A percentile compares a stretch with the other conserved stretches of the same genome.
Conservation (phyloP, 2,329 filamentous ascomycete species). For the Trichoderma simmonsii region DNA sequence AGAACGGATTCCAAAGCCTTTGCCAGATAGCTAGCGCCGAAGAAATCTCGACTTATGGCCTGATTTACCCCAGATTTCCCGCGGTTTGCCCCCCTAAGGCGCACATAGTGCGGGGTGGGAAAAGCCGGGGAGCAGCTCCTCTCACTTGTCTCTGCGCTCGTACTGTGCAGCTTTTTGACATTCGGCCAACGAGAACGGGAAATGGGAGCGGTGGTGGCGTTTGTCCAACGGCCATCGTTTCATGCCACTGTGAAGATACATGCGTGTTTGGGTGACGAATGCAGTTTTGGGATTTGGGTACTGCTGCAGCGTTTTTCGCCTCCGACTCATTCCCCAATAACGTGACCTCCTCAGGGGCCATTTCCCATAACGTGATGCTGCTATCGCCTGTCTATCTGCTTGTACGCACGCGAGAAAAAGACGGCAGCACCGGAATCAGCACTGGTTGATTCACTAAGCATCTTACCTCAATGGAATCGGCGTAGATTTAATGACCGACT, state of each 20-base stretch:
- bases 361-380: neutral
- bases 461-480: neutral
- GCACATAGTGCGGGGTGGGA: conserved; percentile 11
- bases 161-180: neutral
- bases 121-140: conserved; percentile 15
- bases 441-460: neutral
- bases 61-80: conserved; percentile 19
- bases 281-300: neutral
- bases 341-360: neutral
- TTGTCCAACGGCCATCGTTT: neutral
- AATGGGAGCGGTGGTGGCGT: neutral
- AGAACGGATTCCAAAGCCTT: conserved; percentile 7
- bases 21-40: conserved; percentile 6
- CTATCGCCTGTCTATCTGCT: neutral
- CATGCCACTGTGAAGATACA: neutral
- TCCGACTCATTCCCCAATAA: neutral
- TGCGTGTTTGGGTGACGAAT: neutral
- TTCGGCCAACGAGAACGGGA: neutral
- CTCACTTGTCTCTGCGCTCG: neutral
- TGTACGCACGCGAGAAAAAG: neutral
- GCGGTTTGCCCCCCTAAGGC: conserved; percentile 2
- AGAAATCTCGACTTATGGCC: conserved; percentile 11
- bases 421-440: neutral
- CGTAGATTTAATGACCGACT: neutral
- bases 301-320: neutral